Evolutionary conservation across 169 alveolate species (phyloP).

Genomic region (Cryptosporidium andersoni): DNA sequence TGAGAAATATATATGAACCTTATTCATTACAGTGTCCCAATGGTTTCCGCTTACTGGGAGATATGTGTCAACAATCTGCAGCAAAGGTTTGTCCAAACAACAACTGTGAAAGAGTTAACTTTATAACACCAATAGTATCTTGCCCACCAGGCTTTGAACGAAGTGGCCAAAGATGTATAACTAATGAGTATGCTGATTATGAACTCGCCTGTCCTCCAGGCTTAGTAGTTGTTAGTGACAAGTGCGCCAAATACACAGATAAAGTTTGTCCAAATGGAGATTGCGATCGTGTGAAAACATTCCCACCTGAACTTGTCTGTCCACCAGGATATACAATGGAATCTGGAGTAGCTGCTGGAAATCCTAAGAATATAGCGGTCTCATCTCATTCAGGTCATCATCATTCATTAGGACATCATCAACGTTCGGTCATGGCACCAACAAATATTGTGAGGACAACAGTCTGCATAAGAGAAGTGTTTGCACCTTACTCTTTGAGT

Average conservation of each 20-base stretch:
- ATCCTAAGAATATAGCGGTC: slow-evolving; percentile 9
- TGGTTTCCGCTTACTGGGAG: slow-evolving; percentile 64
- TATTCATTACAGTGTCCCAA: slow-evolving; percentile 70
- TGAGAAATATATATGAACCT: slow-evolving; percentile 66
- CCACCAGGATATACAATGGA: slow-evolving; percentile 72
- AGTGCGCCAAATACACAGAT: slow-evolving; percentile 67
- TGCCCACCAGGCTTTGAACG: slow-evolving; percentile 66
- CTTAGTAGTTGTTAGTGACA: slow-evolving; percentile 56
- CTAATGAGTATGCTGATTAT: slow-evolving; percentile 68
- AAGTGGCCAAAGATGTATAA: slow-evolving; percentile 69
- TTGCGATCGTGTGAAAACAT: slow-evolving; percentile 53
- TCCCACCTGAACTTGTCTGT: slow-evolving; percentile 70
- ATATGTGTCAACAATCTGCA: slow-evolving; percentile 71
- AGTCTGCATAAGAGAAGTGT: slow-evolving; percentile 67
- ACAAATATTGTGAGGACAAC: slow-evolving; percentile 59
- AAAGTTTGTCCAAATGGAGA: slow-evolving; percentile 71
- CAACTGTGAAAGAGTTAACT: slow-evolving; percentile 64
- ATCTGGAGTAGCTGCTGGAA: slow-evolving; percentile 57
- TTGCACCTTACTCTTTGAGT: slow-evolving; percentile 65
- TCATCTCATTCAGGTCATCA: slow-evolving; percentile 37
- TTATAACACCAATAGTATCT: slow-evolving; percentile 53
- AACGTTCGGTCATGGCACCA: slow-evolving; percentile 16
- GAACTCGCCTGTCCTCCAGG: slow-evolving; percentile 71
- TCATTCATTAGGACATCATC: slow-evolving; percentile 30
- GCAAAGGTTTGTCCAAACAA: slow-evolving; percentile 65